Evolutionary conservation across 129 eudicot species (phyloP), one percentile per base, ranked within the genome.

Genomic region (Solidago caesia): DNA sequence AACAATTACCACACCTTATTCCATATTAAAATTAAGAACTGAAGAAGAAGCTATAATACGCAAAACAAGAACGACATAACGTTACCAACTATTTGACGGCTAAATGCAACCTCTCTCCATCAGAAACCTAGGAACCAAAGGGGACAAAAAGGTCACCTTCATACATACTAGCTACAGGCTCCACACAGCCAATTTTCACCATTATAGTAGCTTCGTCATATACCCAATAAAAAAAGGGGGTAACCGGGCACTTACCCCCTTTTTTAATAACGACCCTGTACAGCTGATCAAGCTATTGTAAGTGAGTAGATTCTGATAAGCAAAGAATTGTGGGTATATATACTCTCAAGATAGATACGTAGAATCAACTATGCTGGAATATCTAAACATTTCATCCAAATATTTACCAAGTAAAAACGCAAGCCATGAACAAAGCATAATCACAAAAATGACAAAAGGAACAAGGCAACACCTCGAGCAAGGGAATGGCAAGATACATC

Each of bases 121-220:
- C 97, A 72, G 96, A 79, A 77, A 91, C 91, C 97, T 91, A 75
- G 57, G 67, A 76, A 68, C n/a, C n/a, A n/a, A n/a, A n/a, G 8
- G 13, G 46, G 53, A 16, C 33, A 4, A 59, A 57, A 60, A 69
- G 6, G 75, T 62, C 53, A 79, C 16, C 51, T 11, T 43, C 57
- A 45, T 89, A 93, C 97, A 92, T 92, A 62, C 97, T 92, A 51
- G 91, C 96, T 33, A 88, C 90, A 60, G 97, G 97, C 75, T 84
- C 90, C 77, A 88, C 97, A 25, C 96, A 86, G 33, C 97, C 97
- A 70, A 91, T 78, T 83, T 91, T 91, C 61, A 91, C 96, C 97
- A 91, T 88, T 65, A 91, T 89, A 55, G 84, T 89, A 65, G 96
- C 97, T 85, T 91, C 97, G 76, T 91, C 97, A 83, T 91, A 91